Base-by-base conservation (phyloP, 306 rosid genomes). In the Trichosanthes truncata region DNA sequence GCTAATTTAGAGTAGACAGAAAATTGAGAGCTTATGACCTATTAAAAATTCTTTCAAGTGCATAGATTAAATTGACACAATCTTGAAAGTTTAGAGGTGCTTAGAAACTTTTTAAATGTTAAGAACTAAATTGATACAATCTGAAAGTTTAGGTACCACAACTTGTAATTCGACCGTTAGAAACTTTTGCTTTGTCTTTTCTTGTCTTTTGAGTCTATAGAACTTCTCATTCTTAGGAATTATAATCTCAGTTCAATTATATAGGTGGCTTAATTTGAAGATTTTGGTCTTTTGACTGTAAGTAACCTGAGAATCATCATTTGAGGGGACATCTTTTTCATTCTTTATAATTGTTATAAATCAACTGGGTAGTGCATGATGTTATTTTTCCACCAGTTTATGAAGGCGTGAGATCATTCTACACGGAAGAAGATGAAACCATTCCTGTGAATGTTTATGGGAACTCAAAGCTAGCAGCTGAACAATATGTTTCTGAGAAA, bases 321-420 rank as follows among this genome's bases (percentile, higher is more conserved):
- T 43, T 71, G 23, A 69, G 36, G 10, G 55, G 29, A 11, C 77
- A 25, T 46, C 40, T 23, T 73, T 51, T 51, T 29, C 26, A 3
- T 49, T 74, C 25, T 74, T 49, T 31, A 74, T 49, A 62, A 12
- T 41, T 18, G 51, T 69, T 69, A 25, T 46, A 73, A 26, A 26
- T 73, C 36, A 48, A 63, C 35, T 25, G 82, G 59, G 53, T 72
- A 21, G 31, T 80, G 56, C 78, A 71, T 80, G 66, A 75, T 84
- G 73, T 79, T 78, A 57, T 82, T 80, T 80, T 78, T 62, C 63
- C 62, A 56, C 80, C 86, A 92, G 97, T 95, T 89, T 91, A 95
- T 86, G 93, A 92, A 85, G 98, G 98, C 80, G 85, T 87, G 83
- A 91, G 83, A 84, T 87, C 93, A 83, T 95, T 95, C 83, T 95